Evolutionary conservation across 2,329 filamentous ascomycete genomes (phyloP).

Genomic region (Shiraia sp.): DNA sequence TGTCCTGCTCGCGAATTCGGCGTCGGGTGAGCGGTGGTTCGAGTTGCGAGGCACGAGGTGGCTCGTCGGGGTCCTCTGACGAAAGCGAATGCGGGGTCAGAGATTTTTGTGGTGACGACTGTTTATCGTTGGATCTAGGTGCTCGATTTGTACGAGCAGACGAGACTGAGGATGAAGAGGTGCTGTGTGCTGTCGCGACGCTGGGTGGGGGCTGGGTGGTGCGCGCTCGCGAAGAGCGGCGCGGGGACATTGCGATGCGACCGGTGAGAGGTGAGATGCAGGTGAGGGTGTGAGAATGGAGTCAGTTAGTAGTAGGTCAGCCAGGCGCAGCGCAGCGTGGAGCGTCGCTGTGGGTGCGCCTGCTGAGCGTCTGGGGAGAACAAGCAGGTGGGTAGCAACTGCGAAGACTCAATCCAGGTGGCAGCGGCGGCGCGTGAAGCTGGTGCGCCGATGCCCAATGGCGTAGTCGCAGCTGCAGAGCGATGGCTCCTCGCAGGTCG

Average conservation of each 20-base stretch:
- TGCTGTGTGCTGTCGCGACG: conserved; percentile 72
- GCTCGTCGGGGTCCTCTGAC: conserved; percentile 67
- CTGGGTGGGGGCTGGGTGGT: conserved; percentile 70
- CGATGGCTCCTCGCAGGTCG: conserved; percentile 13
- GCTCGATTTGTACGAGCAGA: conserved; percentile 76
- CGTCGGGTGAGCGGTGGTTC: conserved; percentile 74
- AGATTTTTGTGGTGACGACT: conserved; percentile 74
- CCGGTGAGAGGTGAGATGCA: conserved; percentile 5
- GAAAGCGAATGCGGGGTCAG: conserved; percentile 73
- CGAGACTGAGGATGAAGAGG: conserved; percentile 71
- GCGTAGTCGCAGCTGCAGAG: conserved; percentile 5
- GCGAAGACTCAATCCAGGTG: conserved; percentile 12
- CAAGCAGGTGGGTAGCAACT: conserved; percentile 14
- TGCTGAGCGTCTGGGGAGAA: conserved; percentile 14
- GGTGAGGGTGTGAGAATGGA: conserved; percentile 4
- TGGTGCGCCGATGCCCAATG: conserved; percentile 14
- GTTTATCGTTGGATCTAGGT: conserved; percentile 73
- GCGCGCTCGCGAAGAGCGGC: conserved; percentile 90
- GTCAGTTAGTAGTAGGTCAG: conserved; percentile 7
- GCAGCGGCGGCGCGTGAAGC: conserved; percentile 9
- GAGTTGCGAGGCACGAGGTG: conserved; percentile 54
- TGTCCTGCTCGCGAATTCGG: conserved; percentile 75
- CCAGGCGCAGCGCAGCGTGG: too few species aligned
- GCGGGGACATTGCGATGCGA: conserved; percentile 62
- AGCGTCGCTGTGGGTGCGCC: too few species aligned